Percentiles rank a stretch among this genome's conserved stretches.
phyloP scores from a whole-genome alignment of 495 filamentous ascomycete genomes.

The Clohesyomyces aquaticus region DNA sequence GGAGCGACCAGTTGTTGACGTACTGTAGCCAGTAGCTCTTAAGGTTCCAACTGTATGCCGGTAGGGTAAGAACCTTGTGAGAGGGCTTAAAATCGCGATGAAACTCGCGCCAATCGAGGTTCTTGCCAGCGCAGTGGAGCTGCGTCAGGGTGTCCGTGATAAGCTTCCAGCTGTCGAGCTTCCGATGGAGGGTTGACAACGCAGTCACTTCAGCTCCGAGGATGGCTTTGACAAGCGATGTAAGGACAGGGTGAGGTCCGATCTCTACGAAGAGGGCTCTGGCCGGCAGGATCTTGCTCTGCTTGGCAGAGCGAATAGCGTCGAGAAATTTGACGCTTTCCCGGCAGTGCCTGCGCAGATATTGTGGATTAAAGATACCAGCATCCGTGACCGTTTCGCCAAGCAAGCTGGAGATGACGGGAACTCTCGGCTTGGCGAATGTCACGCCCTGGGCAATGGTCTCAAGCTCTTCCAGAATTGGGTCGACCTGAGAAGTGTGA shows the following conservation, averaged over 20 bases:
- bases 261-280: background rate
- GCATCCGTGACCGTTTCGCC: background rate
- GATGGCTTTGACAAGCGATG: background rate
- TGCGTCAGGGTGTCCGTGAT: background rate
- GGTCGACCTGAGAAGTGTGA: conserved; percentile 42
- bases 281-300: background rate
- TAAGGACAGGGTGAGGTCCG: background rate
- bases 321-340: background rate
- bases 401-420: background rate
- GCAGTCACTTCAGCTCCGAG: background rate
- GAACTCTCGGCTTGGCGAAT: background rate
- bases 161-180: background rate
- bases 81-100: conserved; percentile 68
- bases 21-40: conserved; percentile 86
- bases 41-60: conserved; percentile 75
- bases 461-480: conserved; percentile 37
- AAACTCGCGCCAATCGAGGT: conserved; percentile 55
- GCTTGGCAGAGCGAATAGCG: background rate
- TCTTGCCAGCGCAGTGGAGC: background rate
- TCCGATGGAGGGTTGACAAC: background rate
- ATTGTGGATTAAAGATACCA: background rate
- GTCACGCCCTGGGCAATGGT: background rate
- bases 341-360: background rate
- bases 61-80: conserved; percentile 69
- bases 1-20: conserved; percentile 61